These are phyloP conservation scores for Phallus indusiatus DNA, from an alignment of 768 basidiomycete genomes.

Conservation along the genomic window DNA sequence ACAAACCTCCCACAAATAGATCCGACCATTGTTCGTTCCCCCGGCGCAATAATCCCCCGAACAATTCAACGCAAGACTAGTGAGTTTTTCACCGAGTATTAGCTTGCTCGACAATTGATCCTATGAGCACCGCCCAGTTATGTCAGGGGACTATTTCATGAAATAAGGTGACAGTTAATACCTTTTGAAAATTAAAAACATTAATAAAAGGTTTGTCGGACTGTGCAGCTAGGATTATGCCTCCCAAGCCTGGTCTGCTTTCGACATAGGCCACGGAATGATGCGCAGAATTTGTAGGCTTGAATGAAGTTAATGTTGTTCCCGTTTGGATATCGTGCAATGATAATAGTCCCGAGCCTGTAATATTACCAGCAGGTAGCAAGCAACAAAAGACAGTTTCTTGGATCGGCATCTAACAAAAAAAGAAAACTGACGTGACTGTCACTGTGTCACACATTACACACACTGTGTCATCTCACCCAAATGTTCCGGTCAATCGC, in stretches of 20 bases:
- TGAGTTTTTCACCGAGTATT: conserved; percentile 82
- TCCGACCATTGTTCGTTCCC: conserved; percentile 78
- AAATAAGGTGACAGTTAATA: conserved; percentile 20
- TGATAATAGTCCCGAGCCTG: conserved; percentile 55
- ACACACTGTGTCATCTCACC: neutral
- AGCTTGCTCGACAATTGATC: conserved; percentile 85
- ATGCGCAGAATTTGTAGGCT: conserved; percentile 60
- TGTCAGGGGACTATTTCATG: neutral
- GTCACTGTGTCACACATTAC: neutral
- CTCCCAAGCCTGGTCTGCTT: conserved; percentile 66
- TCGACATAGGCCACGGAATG: conserved; percentile 64
- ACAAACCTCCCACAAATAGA: conserved; percentile 94
- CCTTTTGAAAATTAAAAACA: conserved; percentile 93
- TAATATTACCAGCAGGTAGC: conserved; percentile 31
- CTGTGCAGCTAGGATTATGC: conserved; percentile 76
- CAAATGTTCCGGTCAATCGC: neutral
- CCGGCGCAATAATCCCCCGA: conserved; percentile 75
- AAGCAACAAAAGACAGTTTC: conserved; percentile 61
- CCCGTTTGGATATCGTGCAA: conserved; percentile 80
- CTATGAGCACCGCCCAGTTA: conserved; percentile 28
- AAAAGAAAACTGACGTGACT: neutral
- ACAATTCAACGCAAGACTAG: conserved; percentile 67
- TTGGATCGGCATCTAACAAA: conserved; percentile 32
- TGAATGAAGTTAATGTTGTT: conserved; percentile 72
- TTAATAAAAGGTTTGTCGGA: conserved; percentile 83